Conservation (phyloP, 2,329 filamentous ascomycete species). For the Colletotrichum tanaceti region DNA sequence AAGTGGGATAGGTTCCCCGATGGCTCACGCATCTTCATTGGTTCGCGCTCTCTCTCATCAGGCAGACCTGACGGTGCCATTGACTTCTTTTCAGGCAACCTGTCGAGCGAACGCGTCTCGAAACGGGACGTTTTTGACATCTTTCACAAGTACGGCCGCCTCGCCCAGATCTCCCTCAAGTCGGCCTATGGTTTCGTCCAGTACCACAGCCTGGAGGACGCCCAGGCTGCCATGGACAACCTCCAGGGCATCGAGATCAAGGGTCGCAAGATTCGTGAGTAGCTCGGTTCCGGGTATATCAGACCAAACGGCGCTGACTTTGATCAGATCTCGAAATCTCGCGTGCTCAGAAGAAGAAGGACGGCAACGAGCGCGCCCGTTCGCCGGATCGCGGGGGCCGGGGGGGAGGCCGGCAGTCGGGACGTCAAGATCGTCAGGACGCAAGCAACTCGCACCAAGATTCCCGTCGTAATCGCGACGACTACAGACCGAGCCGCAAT, state of each 20-base stretch:
- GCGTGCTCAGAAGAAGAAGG: conserved; percentile 84
- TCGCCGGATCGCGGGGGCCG: conserved; percentile 68
- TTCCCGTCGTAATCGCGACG: conserved; percentile 66
- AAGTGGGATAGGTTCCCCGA: conserved; percentile 85
- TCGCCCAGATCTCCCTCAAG: conserved; percentile 96
- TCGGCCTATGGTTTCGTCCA: conserved; percentile 98
- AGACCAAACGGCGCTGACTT: conserved; percentile 10
- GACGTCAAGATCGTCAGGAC: conserved; percentile 61
- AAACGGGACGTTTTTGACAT: conserved; percentile 94
- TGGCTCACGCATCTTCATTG: conserved; percentile 83
- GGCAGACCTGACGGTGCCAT: conserved; percentile 42
- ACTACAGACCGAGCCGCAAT: conserved; percentile 72
- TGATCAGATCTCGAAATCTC: conserved; percentile 85
- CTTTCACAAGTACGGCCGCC: conserved; percentile 84
- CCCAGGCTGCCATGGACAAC: conserved; percentile 76
- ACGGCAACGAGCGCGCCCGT: conserved; percentile 65
- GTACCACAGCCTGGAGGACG: conserved; percentile 82
- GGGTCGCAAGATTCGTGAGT: conserved; percentile 93
- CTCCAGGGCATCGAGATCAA: conserved; percentile 86
- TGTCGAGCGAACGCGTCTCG: conserved; percentile 91
- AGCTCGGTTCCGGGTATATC: neutral
- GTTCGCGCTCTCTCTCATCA: conserved; percentile 60
- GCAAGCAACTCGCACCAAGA: conserved; percentile 56
- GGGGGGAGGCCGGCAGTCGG: conserved; percentile 55
- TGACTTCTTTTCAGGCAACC: conserved; percentile 72